These are phyloP conservation scores for Microdochium trichocladiopsis DNA, from an alignment of 2,329 filamentous ascomycete genomes.

Conservation along the genomic window DNA sequence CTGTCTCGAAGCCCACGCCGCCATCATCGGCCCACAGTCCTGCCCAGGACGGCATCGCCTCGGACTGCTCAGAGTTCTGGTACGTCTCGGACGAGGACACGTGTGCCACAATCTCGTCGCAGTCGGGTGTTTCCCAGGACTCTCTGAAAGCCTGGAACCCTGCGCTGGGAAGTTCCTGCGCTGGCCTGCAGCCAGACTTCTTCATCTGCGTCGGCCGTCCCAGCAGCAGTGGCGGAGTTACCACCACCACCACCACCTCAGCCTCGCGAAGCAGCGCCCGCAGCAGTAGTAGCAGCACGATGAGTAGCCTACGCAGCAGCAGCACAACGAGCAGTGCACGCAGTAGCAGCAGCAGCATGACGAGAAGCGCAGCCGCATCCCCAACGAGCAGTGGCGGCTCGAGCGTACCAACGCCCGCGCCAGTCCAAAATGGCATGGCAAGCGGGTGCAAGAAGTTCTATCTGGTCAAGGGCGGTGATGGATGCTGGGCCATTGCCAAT, in stretches of 20 bases:
- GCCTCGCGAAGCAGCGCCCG: too few relatives aligned
- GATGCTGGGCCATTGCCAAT: constrained; percentile 4
- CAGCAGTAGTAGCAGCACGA: too few relatives aligned
- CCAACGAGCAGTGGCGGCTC: background rate
- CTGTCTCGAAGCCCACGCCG: background rate
- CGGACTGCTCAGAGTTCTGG: constrained; percentile 4
- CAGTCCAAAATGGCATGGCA: constrained; percentile 5
- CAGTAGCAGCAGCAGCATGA: background rate
- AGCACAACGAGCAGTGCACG: background rate
- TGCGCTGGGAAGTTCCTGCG: too few relatives aligned
- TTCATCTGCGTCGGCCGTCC: too few relatives aligned
- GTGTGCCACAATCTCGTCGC: constrained; percentile 7
- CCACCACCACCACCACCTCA: too few relatives aligned
- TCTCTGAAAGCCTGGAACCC: constrained; percentile 10
- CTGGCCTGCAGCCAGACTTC: too few relatives aligned
- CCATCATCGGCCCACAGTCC: background rate
- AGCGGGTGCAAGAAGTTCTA: constrained; percentile 4
- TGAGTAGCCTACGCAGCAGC: too few relatives aligned
- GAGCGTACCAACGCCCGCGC: background rate
- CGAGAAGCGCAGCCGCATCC: background rate
- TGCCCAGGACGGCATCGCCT: constrained; percentile 3
- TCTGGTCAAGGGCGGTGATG: constrained; percentile 1
- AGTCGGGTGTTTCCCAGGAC: constrained; percentile 1
- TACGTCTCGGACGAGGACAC: constrained; percentile 4
- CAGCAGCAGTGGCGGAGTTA: too few relatives aligned